Conservation (phyloP, 2,329 filamentous ascomycete species). For the Grosmannia penicillata region DNA sequence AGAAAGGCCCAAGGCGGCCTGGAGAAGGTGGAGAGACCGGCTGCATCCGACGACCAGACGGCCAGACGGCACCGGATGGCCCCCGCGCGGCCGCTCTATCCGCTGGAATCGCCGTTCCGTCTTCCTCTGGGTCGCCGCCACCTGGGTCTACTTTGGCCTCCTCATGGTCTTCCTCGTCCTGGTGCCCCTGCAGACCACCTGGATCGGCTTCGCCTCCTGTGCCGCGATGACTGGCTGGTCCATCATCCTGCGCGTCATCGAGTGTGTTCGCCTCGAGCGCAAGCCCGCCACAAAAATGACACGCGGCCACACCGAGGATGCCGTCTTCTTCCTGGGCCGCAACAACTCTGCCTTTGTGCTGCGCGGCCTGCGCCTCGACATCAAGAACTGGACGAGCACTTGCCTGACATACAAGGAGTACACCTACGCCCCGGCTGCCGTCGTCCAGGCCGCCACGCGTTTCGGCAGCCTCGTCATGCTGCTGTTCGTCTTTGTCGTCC, state of each 20-base stretch:
- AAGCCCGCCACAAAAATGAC: background rate
- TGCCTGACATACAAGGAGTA: background rate
- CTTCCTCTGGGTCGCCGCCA: background rate
- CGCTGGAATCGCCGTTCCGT: no score
- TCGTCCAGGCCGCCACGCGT: background rate
- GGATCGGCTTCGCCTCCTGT: background rate
- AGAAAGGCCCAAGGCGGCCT: no score
- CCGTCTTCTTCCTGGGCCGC: background rate
- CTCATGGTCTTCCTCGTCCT: background rate
- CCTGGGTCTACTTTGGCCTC: background rate
- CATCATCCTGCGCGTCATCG: background rate
- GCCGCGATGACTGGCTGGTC: background rate
- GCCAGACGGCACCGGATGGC: no score
- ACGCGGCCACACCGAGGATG: background rate
- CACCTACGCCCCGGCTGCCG: background rate
- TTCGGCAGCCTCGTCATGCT: background rate
- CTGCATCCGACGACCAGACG: no score
- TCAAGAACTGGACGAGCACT: background rate
- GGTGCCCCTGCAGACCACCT: background rate
- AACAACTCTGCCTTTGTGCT: background rate
- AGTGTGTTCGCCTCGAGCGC: background rate
- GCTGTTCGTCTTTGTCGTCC: background rate
- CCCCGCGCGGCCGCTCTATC: no score
- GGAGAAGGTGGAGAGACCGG: no score
- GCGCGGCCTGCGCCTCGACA: background rate